phyloP scores from a whole-genome alignment of 306 rosid species.

The Malus orientalis region DNA sequence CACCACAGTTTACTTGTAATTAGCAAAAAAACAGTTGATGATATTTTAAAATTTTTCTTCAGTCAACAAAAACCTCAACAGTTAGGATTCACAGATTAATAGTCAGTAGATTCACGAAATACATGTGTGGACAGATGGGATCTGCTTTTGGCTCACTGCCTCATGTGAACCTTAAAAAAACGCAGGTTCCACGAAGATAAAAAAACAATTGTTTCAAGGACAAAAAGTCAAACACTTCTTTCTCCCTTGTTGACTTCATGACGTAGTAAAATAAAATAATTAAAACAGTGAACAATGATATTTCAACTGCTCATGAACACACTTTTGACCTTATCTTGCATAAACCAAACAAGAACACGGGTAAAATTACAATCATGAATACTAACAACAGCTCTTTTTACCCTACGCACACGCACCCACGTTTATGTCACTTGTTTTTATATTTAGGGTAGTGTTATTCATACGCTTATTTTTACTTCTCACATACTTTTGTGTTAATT shows the following conservation, averaged over 20 bases:
- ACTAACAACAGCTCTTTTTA: too few species aligned
- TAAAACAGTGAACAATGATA: not conserved
- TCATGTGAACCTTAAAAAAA: not conserved
- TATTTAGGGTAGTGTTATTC: too few species aligned
- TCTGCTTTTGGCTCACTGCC: not conserved
- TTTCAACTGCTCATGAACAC: not conserved
- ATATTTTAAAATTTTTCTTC: not conserved
- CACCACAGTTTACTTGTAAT: not conserved
- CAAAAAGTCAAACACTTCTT: not conserved
- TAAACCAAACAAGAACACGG: not conserved
- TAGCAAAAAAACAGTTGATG: not conserved
- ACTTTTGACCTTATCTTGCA: not conserved
- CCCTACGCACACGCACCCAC: too few species aligned
- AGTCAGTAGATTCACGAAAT: not conserved
- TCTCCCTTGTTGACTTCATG: not conserved
- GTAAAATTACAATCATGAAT: not conserved
- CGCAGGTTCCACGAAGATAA: too few species aligned
- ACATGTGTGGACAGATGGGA: not conserved
- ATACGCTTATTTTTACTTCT: accelerated
- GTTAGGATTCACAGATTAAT: not conserved
- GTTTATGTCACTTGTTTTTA: too few species aligned
- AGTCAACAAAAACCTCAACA: not conserved
- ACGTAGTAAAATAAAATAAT: not conserved
- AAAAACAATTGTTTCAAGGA: not conserved
- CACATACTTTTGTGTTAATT: too few species aligned